phyloP scores from a whole-genome alignment of 768 basidiomycete species.

The Clathrus columnatus region DNA sequence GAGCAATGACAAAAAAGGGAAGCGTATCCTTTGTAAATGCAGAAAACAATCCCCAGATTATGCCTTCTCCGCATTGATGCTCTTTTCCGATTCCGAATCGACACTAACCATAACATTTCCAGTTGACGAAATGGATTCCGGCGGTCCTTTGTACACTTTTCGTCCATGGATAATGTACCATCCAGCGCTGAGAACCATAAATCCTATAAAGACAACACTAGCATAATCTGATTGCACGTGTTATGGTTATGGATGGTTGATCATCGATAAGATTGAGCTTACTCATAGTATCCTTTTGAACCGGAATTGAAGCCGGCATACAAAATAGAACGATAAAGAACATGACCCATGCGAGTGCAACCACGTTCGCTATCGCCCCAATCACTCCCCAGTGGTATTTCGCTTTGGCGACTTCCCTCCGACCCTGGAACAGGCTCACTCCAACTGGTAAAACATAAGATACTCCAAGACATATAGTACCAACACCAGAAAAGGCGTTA shows the following conservation, averaged over 20 bases:
- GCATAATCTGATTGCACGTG: conserved; percentile 44
- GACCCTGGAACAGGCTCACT: conserved; percentile 37
- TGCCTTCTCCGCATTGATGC: too few relatives aligned
- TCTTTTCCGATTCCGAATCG: too few relatives aligned
- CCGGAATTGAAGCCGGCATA: conserved; percentile 57
- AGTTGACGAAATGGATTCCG: background rate
- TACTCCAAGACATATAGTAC: conserved; percentile 57
- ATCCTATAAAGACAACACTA: conserved; percentile 57
- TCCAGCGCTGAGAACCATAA: conserved; percentile 44
- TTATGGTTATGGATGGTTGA: background rate
- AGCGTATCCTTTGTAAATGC: too few relatives aligned
- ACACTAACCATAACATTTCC: too few relatives aligned
- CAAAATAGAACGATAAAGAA: conserved; percentile 61
- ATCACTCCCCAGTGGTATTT: conserved; percentile 40
- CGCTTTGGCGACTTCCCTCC: conserved; percentile 38
- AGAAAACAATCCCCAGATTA: too few relatives aligned
- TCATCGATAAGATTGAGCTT: conserved; percentile 12
- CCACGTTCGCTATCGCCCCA: conserved; percentile 38
- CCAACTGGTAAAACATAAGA: conserved; percentile 56
- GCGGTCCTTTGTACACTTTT: conserved; percentile 1
- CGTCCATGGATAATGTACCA: conserved; percentile 43
- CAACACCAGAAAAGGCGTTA: conserved; percentile 60
- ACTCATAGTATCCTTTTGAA: conserved; percentile 43
- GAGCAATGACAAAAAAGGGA: too few relatives aligned
- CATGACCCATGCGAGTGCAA: conserved; percentile 49